These are phyloP conservation scores for Carex littledalei DNA, from an alignment of 176 grass and related monocot genomes.

Conservation along the genomic window DNA sequence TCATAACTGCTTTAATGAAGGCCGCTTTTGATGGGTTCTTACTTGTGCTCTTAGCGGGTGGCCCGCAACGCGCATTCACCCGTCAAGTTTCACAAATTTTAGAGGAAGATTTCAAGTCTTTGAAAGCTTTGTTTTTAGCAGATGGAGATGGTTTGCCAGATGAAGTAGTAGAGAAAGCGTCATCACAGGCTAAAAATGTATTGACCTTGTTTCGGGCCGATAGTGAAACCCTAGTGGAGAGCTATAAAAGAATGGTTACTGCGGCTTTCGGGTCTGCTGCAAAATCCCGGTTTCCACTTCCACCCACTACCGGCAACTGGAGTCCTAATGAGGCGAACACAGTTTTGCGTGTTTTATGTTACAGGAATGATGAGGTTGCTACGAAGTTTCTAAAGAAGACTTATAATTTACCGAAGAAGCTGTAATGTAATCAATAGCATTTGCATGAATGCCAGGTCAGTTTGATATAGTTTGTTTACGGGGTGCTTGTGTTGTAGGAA, in stretches of 20 bases:
- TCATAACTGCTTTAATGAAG: constrained; percentile 93
- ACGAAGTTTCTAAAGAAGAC: constrained; percentile 98
- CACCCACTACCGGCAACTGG: constrained; percentile 79
- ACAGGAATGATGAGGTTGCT: constrained; percentile 74
- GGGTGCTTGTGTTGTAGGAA: neutral
- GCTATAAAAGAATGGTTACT: constrained; percentile 56
- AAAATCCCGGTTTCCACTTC: constrained; percentile 56
- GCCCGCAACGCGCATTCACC: constrained; percentile 69
- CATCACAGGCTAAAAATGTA: constrained; percentile 84
- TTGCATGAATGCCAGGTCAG: neutral
- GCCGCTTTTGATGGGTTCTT: constrained; percentile 87
- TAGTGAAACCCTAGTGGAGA: constrained; percentile 65
- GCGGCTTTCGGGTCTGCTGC: constrained; percentile 39
- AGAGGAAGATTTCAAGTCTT: constrained; percentile 71
- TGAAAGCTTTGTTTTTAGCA: constrained; percentile 74
- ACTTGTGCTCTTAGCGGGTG: constrained; percentile 84
- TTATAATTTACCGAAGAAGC: constrained; percentile 88
- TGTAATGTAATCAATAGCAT: constrained; percentile 2
- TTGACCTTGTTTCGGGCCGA: constrained; percentile 63
- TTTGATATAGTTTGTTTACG: constrained; percentile 6
- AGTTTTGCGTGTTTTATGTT: constrained; percentile 75
- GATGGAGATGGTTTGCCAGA: constrained; percentile 91
- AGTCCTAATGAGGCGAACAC: constrained; percentile 82
- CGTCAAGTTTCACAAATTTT: constrained; percentile 61
- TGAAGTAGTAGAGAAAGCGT: constrained; percentile 87